phyloP scores from a whole-genome alignment of 441 rosid genomes.

The Populus tomentosa region DNA sequence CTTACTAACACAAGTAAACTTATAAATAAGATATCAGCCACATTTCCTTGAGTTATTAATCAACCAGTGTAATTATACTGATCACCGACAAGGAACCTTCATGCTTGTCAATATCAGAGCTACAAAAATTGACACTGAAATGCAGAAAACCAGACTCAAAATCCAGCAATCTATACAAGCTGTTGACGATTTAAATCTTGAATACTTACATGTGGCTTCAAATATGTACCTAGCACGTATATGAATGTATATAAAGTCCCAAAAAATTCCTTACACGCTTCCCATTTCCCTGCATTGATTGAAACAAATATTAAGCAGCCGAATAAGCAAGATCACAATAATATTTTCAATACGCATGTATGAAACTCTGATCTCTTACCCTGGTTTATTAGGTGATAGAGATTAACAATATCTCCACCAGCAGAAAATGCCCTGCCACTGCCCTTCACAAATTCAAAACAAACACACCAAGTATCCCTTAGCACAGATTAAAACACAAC shows the following conservation, averaged over 20 bases:
- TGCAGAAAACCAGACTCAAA: neutral
- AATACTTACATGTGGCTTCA: constrained; percentile 73
- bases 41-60: neutral
- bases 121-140: neutral
- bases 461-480: constrained; percentile 1
- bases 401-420: constrained; percentile 80
- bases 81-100: neutral
- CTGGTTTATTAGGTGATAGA: constrained; percentile 58
- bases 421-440: constrained; percentile 97
- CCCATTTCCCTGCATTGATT: constrained; percentile 57
- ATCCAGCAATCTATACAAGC: neutral
- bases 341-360: neutral
- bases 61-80: neutral
- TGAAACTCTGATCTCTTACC: constrained; percentile 32
- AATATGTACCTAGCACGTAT: constrained; percentile 56
- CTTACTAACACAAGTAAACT: neutral
- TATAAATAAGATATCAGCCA: neutral
- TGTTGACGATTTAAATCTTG: neutral
- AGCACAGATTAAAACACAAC: neutral
- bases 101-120: neutral
- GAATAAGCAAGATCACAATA: neutral
- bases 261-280: constrained; percentile 65
- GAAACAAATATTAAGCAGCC: neutral
- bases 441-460: constrained; percentile 52
- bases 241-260: constrained; percentile 46